Evolutionary conservation across 345 rosid species (phyloP), one percentile per base, ranked within the genome.

Genomic region (Laguncularia racemosa): DNA sequence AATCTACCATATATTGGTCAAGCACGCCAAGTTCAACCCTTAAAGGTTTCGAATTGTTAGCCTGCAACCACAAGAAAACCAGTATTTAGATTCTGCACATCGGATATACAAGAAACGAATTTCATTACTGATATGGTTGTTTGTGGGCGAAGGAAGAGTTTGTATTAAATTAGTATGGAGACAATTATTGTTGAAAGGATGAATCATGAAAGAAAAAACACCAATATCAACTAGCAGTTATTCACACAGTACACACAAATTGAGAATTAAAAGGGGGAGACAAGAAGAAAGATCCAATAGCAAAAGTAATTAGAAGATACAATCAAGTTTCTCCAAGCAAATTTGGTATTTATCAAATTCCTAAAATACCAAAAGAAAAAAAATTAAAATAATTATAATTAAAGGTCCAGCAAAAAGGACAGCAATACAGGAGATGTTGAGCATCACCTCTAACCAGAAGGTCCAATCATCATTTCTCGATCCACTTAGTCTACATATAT

Each of bases 381-480:
- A 50, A 17, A 17, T 20, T 5, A 4, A 9, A 2, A 12, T 11
- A 21, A n/a, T 45, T 21, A 38, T 15, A 21, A 12, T 59, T 16
- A 53, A 40, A 47, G 3, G 43, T 2, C 26, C 6, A 4, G 44
- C n/a, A n/a, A 20, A 48, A 20, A 14, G 12, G 47, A 1, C 12
- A 16, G 17, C 14, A 13, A 16, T 45, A 14, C 17, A 20, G 20
- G 14, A 12, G 33, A 40, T 44, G 53, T 21, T 23, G 49, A 69
- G 50, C 19, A 52, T 67, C 75, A 91, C 96, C 80, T 93, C 95
- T 55, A 93, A 62, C 99, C 99, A 89, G 76, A 93, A 93, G 44
- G 64, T 81, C 99, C 97, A 93, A 46, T 80, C 90, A 65, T 84
- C 84, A n/a, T n/a, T n/a, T 11, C 82, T 81, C 63, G 67, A 52